Evolutionary conservation across 2,329 filamentous ascomycete species (phyloP), one percentile per base, ranked within the genome.

Genomic region (Aureobasidium lini): DNA sequence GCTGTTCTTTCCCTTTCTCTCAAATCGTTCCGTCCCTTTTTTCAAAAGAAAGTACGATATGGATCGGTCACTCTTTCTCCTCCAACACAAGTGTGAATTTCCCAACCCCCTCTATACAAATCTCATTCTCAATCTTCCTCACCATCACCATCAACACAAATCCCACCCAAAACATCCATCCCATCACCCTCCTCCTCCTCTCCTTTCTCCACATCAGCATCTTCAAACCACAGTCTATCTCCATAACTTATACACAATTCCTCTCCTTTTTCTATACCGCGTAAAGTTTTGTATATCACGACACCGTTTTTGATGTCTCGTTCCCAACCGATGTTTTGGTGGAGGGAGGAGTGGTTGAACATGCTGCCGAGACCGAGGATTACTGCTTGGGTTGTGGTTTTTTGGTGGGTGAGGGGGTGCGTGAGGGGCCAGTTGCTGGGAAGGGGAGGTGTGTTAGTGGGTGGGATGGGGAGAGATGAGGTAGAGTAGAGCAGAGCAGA

Each of bases 271-370:
- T 66, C 65, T 15, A 84, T 77, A 60, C 81, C 75, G 64, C 77
- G 70, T 32, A 81, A 63, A 15, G 81, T 72, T 13, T 69, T 74
- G 63, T 83, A 84, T 0, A 75, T 76, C 16, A 83, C 73, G 1
- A 80, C 63, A 13, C 73, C 66, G 2, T 72, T 72, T 3, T 71
- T 65, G 1, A 79, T 47, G 67, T 83, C 77, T 23, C 80, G 71
- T 62, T 75, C 74, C 81, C 81, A 84, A 3, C 76, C 79, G 4
- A 84, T 77, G 65, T 84, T 84, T 63, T 83, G 81, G 31, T 74
- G 63, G 10, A 70, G 64, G 0, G 68, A 70, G 3, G 79, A 81
- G 63, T 84, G 81, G 61, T 84, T 84, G 71, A 84, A 83, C 78
- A 84, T 81, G 58, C 75, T 78, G 15, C 81, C 81, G 0, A 84